These are phyloP conservation scores for Fragilaria radians DNA, from an alignment of 108 stramenopile genomes.

Conservation along the genomic window DNA sequence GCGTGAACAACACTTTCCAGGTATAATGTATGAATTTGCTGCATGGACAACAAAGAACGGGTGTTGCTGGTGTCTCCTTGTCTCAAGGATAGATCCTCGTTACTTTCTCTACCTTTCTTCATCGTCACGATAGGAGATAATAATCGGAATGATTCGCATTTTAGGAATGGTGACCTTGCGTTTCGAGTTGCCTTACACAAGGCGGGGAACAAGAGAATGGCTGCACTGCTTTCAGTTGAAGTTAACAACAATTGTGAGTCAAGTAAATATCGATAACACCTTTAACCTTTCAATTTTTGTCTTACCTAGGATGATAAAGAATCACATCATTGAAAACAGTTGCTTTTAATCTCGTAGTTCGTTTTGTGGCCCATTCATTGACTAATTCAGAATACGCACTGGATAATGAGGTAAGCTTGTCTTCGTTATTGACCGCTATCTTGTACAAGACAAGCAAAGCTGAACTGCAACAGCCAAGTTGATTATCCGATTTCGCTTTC, in stretches of 20 bases:
- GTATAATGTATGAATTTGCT: background rate
- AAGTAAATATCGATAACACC: no score
- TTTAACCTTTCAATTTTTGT: no score
- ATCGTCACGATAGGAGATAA: constrained; percentile 26
- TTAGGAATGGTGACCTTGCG: constrained; percentile 56
- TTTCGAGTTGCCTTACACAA: constrained; percentile 31
- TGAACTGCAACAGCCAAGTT: constrained; percentile 52
- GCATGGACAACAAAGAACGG: background rate
- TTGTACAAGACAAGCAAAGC: constrained; percentile 39
- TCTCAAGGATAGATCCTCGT: background rate
- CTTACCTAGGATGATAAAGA: constrained; percentile 28
- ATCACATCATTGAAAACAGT: constrained; percentile 67
- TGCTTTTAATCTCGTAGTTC: constrained; percentile 44
- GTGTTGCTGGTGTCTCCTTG: background rate
- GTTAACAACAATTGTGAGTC: background rate
- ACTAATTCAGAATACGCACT: constrained; percentile 30
- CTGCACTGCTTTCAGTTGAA: constrained; percentile 17
- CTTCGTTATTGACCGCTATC: constrained; percentile 29
- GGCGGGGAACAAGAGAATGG: constrained; percentile 27
- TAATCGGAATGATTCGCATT: constrained; percentile 54
- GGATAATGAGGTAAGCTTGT: constrained; percentile 16
- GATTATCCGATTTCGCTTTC: constrained; percentile 32
- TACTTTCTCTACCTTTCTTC: background rate
- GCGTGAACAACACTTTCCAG: constrained; percentile 10
- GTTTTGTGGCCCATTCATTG: constrained; percentile 66